Evolutionary conservation across 768 basidiomycete species (phyloP).

Genomic region (Heimioporus sp.): DNA sequence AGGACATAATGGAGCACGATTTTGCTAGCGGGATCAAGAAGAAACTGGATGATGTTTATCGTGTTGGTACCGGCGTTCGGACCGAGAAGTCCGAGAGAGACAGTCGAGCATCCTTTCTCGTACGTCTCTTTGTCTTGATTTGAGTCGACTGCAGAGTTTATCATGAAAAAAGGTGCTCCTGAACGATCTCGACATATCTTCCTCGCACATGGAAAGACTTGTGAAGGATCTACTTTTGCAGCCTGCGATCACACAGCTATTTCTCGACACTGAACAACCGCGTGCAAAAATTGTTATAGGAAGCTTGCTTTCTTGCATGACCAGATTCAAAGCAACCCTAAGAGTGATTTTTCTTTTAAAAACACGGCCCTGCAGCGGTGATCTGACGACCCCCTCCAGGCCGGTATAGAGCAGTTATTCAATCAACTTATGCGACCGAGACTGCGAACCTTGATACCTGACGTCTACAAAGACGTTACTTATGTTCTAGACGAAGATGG

Average conservation of each 20-base stretch:
- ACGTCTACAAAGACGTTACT: slow-evolving; percentile 87
- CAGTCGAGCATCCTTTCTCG: slow-evolving; percentile 76
- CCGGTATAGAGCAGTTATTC: slow-evolving; percentile 90
- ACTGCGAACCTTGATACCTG: slow-evolving; percentile 77
- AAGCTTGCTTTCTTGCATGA: slow-evolving; percentile 50
- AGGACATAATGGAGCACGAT: slow-evolving; percentile 78
- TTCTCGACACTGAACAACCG: slow-evolving; percentile 54
- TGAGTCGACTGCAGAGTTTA: background rate
- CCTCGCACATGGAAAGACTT: slow-evolving; percentile 84
- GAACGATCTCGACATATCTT: slow-evolving; percentile 94
- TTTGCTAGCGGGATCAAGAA: slow-evolving; percentile 77
- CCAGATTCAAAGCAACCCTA: slow-evolving; percentile 68
- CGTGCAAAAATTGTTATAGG: slow-evolving; percentile 47
- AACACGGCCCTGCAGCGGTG: background rate
- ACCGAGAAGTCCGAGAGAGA: slow-evolving; percentile 82
- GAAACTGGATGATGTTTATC: slow-evolving; percentile 88
- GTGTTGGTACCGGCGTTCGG: slow-evolving; percentile 48
- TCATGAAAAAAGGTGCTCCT: slow-evolving; percentile 68
- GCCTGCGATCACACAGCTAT: slow-evolving; percentile 62
- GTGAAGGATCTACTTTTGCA: slow-evolving; percentile 60
- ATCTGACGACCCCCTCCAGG: slow-evolving; percentile 38
- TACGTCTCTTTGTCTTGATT: slow-evolving; percentile 38
- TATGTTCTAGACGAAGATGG: slow-evolving; percentile 89
- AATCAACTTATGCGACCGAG: slow-evolving; percentile 91
- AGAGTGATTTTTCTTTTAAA: slow-evolving; percentile 53